Evolutionary conservation across 768 basidiomycete species (phyloP), one percentile per base, ranked within the genome.

Genomic region (Russula vinacea): DNA sequence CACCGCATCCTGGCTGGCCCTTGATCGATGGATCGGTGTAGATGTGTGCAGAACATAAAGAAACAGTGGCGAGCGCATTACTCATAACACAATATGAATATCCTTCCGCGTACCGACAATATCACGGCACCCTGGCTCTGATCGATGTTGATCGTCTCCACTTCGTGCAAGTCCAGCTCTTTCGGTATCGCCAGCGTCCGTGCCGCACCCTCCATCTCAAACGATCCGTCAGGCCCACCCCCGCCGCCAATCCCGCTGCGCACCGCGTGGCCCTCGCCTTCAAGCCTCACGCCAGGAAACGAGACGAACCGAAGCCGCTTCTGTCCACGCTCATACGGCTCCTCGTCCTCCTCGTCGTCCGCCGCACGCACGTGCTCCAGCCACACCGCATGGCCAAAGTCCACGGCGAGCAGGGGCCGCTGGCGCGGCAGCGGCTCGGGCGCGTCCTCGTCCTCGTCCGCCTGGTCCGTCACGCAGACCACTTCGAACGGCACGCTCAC

Each of bases 341-440:
- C 71, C 35, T 72, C 73, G 6, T 68, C 70, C 52, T 73, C 76
- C 6, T 73, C 72, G 22, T 75, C 76, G 6, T 62, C 67, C 44
- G 64, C 69, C 75, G 57, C 58, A 68, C 74, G 77, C 67, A 67
- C 71, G 69, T 85, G 84, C 70, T 90, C 88, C 53, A 94, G 84
- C 83, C 91, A 89, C 40, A 91, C 87, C 19, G 92, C 89, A 70
- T 93, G 91, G 47, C 90, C 90, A 76, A 94, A 95, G 71, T 94
- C 85, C 8, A 94, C 87, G 0, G 88, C 88, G n/a, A 90, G 84
- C 16, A 90, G 78, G 26, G 88, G 88, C 3, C 88, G 78, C 22
- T 85, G 84, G 5, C 84, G 78, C 35, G 68, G 56, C 60, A 44
- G 62, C 13, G 54, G 53, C 1, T 75, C 78, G 1, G 75, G 78